These are phyloP conservation scores for Chrysopogon serrulatus DNA, from an alignment of 176 grass and related monocot species.

Conservation along the genomic window DNA sequence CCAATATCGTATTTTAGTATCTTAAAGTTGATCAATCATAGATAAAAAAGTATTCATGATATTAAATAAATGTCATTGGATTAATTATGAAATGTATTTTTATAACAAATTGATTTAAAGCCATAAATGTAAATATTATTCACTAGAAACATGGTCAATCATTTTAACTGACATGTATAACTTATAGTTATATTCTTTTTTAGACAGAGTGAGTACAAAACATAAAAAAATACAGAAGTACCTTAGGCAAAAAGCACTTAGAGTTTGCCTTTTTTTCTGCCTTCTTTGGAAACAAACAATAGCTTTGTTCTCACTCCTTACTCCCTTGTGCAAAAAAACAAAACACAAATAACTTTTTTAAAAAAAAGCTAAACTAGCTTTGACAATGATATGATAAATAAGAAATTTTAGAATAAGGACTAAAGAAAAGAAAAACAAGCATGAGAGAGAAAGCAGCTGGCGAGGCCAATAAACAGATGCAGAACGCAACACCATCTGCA, in stretches of 20 bases:
- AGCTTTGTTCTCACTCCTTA: neutral
- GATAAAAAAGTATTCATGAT: too few species aligned
- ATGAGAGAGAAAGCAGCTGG: neutral
- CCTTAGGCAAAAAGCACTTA: neutral
- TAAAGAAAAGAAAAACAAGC: constrained; percentile 7
- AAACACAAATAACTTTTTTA: too few species aligned
- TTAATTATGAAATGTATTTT: too few species aligned
- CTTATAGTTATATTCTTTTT: too few species aligned
- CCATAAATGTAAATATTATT: too few species aligned
- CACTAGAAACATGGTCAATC: too few species aligned
- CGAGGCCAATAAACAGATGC: constrained; percentile 16
- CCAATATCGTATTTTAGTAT: too few species aligned
- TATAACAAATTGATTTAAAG: too few species aligned
- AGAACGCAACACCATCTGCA: neutral
- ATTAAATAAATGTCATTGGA: too few species aligned
- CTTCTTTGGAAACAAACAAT: neutral
- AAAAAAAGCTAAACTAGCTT: neutral
- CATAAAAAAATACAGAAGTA: neutral
- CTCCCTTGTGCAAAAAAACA: neutral
- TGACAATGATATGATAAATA: constrained; percentile 8
- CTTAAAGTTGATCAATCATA: too few species aligned
- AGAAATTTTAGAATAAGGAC: neutral
- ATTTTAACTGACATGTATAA: too few species aligned
- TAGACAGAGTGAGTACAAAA: too few species aligned
- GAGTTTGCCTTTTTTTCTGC: neutral